Percentiles rank a stretch among this genome's conserved stretches.
Evolutionary conservation across 371 early-diverging fungal genomes (phyloP).

Genomic region (Mucor mucedo): DNA sequence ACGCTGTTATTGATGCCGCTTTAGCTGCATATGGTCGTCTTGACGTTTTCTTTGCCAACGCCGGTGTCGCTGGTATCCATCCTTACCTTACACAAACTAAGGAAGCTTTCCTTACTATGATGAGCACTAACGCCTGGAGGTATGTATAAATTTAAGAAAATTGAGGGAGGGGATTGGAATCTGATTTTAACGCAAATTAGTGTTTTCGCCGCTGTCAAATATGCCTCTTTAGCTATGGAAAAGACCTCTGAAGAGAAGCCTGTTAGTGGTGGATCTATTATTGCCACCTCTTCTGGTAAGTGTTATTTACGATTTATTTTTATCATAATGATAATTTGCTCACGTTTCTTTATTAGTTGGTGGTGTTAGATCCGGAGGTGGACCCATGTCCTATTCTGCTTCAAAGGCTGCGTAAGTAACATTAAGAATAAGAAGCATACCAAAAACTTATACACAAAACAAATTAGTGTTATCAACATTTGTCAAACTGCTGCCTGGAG

Average conservation of each 20-base stretch:
- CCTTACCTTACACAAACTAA: constrained; percentile 20
- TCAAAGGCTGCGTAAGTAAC: constrained; percentile 47
- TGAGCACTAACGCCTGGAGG: constrained; percentile 42
- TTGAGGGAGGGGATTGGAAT: not conserved
- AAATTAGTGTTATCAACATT: constrained; percentile 53
- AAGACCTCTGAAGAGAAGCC: constrained; percentile 16
- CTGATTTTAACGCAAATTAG: constrained; percentile 8
- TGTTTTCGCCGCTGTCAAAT: constrained; percentile 44
- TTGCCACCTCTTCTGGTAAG: constrained; percentile 47
- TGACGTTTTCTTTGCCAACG: constrained; percentile 63
- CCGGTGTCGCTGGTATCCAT: constrained; percentile 36
- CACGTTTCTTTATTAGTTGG: constrained; percentile 34
- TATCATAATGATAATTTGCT: not conserved
- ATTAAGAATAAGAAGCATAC: not conserved
- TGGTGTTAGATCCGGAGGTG: constrained; percentile 52
- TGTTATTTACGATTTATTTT: not conserved
- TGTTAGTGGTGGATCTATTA: constrained; percentile 38
- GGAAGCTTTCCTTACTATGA: constrained; percentile 30
- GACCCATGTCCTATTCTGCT: constrained; percentile 44
- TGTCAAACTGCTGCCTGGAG: constrained; percentile 52
- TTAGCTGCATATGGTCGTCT: constrained; percentile 48
- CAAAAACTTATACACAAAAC: not conserved
- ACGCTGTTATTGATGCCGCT: constrained; percentile 41
- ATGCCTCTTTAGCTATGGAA: constrained; percentile 44
- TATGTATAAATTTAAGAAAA: not conserved